Evolutionary conservation across 176 grass and related monocot species (phyloP).

Genomic region (Canna indica): DNA sequence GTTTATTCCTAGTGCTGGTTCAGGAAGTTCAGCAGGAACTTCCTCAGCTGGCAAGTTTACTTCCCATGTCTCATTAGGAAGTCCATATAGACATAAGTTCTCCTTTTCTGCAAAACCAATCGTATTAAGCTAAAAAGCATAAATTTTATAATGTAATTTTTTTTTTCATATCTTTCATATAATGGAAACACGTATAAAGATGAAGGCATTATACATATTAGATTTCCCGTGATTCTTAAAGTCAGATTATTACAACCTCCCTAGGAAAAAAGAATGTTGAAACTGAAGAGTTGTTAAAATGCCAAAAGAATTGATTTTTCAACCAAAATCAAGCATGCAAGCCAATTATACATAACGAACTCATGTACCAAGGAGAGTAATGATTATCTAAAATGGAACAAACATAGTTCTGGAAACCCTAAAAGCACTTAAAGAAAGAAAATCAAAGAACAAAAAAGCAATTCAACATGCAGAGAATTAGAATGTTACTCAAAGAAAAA

Average conservation of each 20-base stretch:
- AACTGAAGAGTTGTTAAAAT: background rate
- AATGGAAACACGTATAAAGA: background rate
- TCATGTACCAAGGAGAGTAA: background rate
- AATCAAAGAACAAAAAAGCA: background rate
- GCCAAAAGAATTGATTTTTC: background rate
- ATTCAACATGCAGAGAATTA: background rate
- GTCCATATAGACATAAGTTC: conserved; percentile 72
- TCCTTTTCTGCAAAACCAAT: conserved; percentile 49
- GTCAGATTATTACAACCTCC: background rate
- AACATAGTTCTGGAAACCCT: background rate
- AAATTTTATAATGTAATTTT: no score
- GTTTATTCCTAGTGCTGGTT: conserved; percentile 82
- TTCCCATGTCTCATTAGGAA: conserved; percentile 63
- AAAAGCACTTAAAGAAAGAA: background rate
- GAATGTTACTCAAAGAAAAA: background rate
- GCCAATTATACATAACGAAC: background rate
- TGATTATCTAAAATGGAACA: background rate
- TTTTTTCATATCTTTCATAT: background rate
- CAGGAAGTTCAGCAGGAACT: conserved; percentile 77
- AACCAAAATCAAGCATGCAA: background rate
- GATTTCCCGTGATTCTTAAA: background rate
- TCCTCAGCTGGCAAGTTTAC: conserved; percentile 67
- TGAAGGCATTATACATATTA: background rate
- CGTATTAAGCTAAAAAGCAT: background rate
- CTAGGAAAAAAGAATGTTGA: background rate